Percentiles rank a stretch among this genome's conserved stretches.
phyloP scores from a whole-genome alignment of 768 basidiomycete species.

The Asterophora parasitica region DNA sequence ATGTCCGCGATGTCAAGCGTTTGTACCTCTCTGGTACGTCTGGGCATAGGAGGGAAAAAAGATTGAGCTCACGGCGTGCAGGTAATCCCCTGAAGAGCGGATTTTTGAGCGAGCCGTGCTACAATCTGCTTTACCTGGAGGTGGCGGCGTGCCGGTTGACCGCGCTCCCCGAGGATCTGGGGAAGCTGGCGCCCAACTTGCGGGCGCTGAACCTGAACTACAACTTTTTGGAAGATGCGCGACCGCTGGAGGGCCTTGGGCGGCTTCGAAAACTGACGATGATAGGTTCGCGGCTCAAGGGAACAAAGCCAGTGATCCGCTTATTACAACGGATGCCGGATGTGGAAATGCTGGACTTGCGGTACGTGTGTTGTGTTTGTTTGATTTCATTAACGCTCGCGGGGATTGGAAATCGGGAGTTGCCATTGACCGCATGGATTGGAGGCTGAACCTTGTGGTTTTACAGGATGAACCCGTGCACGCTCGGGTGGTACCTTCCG shows the following conservation, averaged over 20 bases:
- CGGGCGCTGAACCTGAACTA: slow-evolving; percentile 94
- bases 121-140: slow-evolving; percentile 90
- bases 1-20: slow-evolving; percentile 88
- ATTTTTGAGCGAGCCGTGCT: slow-evolving; percentile 72
- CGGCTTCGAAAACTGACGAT: slow-evolving; percentile 81
- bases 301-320: slow-evolving; percentile 68
- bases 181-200: slow-evolving; percentile 71
- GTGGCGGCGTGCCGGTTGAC: slow-evolving; percentile 81
- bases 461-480: slow-evolving; percentile 88
- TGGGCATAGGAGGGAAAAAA: no score
- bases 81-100: slow-evolving; percentile 64
- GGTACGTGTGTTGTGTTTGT: slow-evolving; percentile 40
- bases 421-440: slow-evolving; percentile 9
- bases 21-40: slow-evolving; percentile 89
- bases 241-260: slow-evolving; percentile 62
- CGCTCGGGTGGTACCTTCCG: slow-evolving; percentile 93
- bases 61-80: slow-evolving; percentile 25
- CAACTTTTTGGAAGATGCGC: slow-evolving; percentile 83
- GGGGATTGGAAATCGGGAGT: not conserved
- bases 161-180: slow-evolving; percentile 63
- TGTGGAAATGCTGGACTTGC: slow-evolving; percentile 87
- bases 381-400: slow-evolving; percentile 12
- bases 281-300: slow-evolving; percentile 79
- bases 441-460: slow-evolving; percentile 9
- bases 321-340: slow-evolving; percentile 68